These are phyloP conservation scores for Phytophthora pseudosyringae DNA, from an alignment of 352 stramenopile species.

Conservation along the genomic window DNA sequence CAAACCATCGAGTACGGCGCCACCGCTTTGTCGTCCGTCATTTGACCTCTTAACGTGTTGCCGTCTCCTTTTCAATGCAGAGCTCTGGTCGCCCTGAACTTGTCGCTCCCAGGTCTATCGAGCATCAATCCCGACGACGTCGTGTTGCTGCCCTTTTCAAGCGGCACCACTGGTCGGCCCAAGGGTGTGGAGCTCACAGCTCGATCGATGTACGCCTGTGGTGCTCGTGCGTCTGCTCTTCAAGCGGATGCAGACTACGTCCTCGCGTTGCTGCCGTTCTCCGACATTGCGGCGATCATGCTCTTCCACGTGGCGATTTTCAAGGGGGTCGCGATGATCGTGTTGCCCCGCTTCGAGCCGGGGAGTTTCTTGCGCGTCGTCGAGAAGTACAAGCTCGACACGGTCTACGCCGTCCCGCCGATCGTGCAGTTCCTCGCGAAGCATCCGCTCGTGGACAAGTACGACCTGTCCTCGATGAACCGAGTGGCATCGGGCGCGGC, in stretches of 20 bases:
- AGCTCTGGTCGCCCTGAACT: constrained; percentile 22
- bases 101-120: constrained; percentile 24
- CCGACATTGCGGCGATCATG: constrained; percentile 94
- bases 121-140: constrained; percentile 25
- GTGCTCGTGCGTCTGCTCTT: constrained; percentile 53
- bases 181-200: constrained; percentile 91
- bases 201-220: constrained; percentile 77
- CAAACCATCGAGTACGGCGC: constrained; percentile 41
- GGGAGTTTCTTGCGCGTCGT: constrained; percentile 87
- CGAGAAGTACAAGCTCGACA: constrained; percentile 48
- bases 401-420: constrained; percentile 74
- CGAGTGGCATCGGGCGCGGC: constrained; percentile 79
- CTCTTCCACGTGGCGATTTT: constrained; percentile 86
- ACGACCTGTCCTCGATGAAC: constrained; percentile 80
- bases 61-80: constrained; percentile 22
- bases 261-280: constrained; percentile 90
- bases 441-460: constrained; percentile 86
- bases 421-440: constrained; percentile 81
- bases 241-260: constrained; percentile 35
- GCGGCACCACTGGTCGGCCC: constrained; percentile 89
- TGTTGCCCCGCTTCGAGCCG: constrained; percentile 92
- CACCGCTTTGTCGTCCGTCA: background rate
- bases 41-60: background rate
- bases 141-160: constrained; percentile 88
- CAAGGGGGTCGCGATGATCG: constrained; percentile 79